These are phyloP conservation scores for Hypoxylon sp. DNA, from an alignment of 2,329 filamentous ascomycete genomes.

Conservation along the genomic window DNA sequence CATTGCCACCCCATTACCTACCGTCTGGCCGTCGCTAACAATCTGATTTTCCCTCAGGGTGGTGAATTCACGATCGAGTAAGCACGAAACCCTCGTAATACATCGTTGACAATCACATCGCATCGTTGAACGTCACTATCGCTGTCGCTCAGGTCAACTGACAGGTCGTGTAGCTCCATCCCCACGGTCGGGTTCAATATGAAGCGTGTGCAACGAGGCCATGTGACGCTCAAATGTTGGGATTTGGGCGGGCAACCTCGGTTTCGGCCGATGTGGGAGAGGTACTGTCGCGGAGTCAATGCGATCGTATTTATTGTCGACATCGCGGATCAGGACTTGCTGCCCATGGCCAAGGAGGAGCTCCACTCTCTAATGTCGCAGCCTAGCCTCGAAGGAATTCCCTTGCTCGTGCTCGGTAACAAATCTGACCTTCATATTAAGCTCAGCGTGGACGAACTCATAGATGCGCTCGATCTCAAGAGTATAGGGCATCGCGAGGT, in stretches of 20 bases:
- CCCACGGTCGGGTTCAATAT: constrained; percentile 99
- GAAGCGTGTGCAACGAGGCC: constrained; percentile 96
- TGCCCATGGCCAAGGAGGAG: constrained; percentile 90
- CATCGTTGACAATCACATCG: constrained; percentile 32
- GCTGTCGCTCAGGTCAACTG: constrained; percentile 48
- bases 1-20: constrained; percentile 21
- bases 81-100: constrained; percentile 56
- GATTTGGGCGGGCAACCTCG: constrained; percentile 96
- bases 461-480: constrained; percentile 91
- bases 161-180: constrained; percentile 79
- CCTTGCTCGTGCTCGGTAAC: constrained; percentile 93
- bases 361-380: constrained; percentile 90
- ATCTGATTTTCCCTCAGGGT: constrained; percentile 69
- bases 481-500: constrained; percentile 92
- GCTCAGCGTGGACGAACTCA: constrained; percentile 92
- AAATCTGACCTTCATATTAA: constrained; percentile 96
- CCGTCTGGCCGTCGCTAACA: constrained; percentile 36
- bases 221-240: constrained; percentile 99
- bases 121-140: constrained; percentile 41
- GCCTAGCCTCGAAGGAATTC: constrained; percentile 86
- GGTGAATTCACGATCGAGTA: constrained; percentile 99
- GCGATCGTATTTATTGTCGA: constrained; percentile 99
- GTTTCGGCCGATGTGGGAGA: constrained; percentile 99
- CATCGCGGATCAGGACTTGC: constrained; percentile 83
- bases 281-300: constrained; percentile 97